These are phyloP conservation scores for Crucibulum cyathiforme DNA, from an alignment of 1,284 basidiomycete genomes.

Conservation along the genomic window DNA sequence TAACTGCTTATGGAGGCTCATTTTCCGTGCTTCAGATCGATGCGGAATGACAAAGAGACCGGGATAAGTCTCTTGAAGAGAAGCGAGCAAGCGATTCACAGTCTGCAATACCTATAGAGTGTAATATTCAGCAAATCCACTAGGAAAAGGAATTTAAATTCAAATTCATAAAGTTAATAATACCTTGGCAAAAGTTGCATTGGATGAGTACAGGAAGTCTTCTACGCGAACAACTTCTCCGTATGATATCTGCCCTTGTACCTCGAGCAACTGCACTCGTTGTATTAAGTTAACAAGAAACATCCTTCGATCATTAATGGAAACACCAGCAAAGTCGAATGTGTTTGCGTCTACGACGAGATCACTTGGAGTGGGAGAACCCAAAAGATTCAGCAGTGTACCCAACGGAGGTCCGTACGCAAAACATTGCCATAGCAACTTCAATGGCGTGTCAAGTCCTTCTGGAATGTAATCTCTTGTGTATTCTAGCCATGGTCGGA, in stretches of 20 bases:
- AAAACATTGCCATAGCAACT: constrained; percentile 43
- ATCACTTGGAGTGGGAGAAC: constrained; percentile 36
- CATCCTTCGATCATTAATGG: constrained; percentile 28
- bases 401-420: constrained; percentile 42
- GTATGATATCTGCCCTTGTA: constrained; percentile 38
- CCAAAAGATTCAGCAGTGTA: constrained; percentile 44
- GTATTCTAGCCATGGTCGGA: constrained; percentile 40
- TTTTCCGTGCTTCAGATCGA: constrained; percentile 22
- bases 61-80: constrained; percentile 43
- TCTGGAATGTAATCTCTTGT: constrained; percentile 27
- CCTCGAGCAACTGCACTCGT: constrained; percentile 39
- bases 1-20: constrained; percentile 34
- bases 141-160: too few relatives aligned
- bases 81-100: constrained; percentile 37
- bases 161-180: not conserved
- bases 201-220: constrained; percentile 40
- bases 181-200: constrained; percentile 43
- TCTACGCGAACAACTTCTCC: constrained; percentile 45
- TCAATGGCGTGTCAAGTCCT: constrained; percentile 28
- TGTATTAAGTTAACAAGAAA: constrained; percentile 42
- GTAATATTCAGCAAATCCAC: too few relatives aligned
- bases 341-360: constrained; percentile 30
- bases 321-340: constrained; percentile 31
- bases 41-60: constrained; percentile 39
- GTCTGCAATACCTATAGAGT: constrained; percentile 39